phyloP scores from a whole-genome alignment of 1,284 basidiomycete genomes.

The Boletellus dicymbophilus region DNA sequence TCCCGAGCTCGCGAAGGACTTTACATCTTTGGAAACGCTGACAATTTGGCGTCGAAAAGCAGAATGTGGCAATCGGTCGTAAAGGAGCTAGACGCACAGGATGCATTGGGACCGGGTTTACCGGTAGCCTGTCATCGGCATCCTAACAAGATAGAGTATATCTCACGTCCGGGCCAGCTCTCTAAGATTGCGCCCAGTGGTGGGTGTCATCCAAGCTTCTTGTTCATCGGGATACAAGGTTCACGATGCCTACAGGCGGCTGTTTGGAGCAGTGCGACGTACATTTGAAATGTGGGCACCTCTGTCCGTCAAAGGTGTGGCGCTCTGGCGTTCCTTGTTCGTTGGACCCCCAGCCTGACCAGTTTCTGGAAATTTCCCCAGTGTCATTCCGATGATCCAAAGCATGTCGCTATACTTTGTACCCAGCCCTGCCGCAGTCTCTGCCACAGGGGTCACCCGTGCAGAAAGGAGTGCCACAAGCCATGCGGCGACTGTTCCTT shows the following conservation, averaged over 20 bases:
- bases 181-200: slow-evolving; percentile 59
- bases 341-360: too few relatives aligned
- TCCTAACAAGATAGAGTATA: slow-evolving; percentile 39
- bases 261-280: slow-evolving; percentile 59
- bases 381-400: slow-evolving; percentile 69
- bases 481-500: slow-evolving; percentile 61
- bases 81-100: slow-evolving; percentile 50
- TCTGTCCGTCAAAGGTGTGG: slow-evolving; percentile 61
- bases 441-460: slow-evolving; percentile 63
- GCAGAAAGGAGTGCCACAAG: slow-evolving; percentile 52
- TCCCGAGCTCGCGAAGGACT: slow-evolving; percentile 74
- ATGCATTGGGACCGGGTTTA: slow-evolving; percentile 51
- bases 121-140: slow-evolving; percentile 61
- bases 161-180: slow-evolving; percentile 57
- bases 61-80: slow-evolving; percentile 64
- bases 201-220: slow-evolving; percentile 18
- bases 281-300: slow-evolving; percentile 69
- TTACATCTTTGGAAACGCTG: slow-evolving; percentile 70
- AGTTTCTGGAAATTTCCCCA: too few relatives aligned
- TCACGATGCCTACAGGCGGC: slow-evolving; percentile 46
- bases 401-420: slow-evolving; percentile 54
- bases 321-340: too few relatives aligned
- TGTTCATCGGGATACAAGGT: neutral
- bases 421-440: slow-evolving; percentile 51
- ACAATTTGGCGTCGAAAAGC: slow-evolving; percentile 47